Evolutionary conservation across 306 rosid genomes (phyloP), one percentile per base, ranked within the genome.

Genomic region (Datisca glomerata): DNA sequence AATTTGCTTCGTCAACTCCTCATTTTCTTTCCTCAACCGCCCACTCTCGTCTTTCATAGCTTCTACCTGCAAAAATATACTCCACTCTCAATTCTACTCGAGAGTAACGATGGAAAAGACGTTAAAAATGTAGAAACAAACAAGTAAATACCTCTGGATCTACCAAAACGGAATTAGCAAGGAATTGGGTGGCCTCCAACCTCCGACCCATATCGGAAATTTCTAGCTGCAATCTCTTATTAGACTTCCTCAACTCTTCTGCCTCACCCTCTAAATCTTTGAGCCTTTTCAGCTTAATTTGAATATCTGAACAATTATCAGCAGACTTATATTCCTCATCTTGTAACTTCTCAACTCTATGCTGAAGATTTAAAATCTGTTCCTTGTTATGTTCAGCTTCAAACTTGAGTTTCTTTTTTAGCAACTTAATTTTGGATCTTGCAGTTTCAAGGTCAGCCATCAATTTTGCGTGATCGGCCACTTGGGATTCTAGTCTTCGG

Each of bases 341-440:
- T 11, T 73, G 86, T 60, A 84, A 60, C 66, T 84, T 73, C 10
- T 59, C 20, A 51, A 80, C 85, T 68, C 60, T 75, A 37, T 61
- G 75, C 57, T 68, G 72, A 43, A 91, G 86, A 55, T 45, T 58
- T 45, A 64, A 10, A 23, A 91, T 75, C 54, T 72, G 78, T 45
- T 67, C 75, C 76, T 44, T 77, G 49, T 73, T 84, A 63, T 78
- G 81, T 58, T 74, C 83, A 43, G 93, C 86, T 64, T 84, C 96
- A 5, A 51, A 44, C 63, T 44, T 75, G 3, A 80, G 66, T 57
- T 75, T 80, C 83, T 73, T 78, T 80, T 84, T 78, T 34, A 80
- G 69, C 17, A 75, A 45, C 53, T 61, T 79, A 14, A 78, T 56
- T 65, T 80, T 84, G 8, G 74, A 52, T 57, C 61, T 75, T 6